These are phyloP conservation scores for Oxytropis ochrocephala DNA, from an alignment of 306 rosid genomes.

Conservation along the genomic window DNA sequence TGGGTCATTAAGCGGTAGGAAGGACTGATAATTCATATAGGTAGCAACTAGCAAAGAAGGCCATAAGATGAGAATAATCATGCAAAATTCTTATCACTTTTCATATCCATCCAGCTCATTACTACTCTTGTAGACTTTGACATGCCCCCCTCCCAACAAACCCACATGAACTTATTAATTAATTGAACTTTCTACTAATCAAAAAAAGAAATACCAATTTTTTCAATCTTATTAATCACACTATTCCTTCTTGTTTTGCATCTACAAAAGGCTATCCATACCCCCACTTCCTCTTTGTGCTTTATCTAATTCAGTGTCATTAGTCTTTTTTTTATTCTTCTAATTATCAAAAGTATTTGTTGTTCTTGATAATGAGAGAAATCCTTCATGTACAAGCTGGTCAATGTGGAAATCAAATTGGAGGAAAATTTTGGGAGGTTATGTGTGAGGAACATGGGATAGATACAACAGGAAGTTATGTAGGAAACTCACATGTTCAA, in stretches of 20 bases:
- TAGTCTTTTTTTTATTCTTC: background rate
- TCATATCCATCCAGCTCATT: constrained; percentile 73
- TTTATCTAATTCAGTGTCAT: background rate
- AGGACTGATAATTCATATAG: constrained; percentile 37
- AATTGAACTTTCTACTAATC: constrained; percentile 21
- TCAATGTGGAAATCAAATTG: constrained; percentile 89
- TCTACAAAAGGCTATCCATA: constrained; percentile 40
- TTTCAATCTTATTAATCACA: constrained; percentile 8
- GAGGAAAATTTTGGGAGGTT: constrained; percentile 90
- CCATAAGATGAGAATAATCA: constrained; percentile 34
- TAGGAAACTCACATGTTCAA: constrained; percentile 59
- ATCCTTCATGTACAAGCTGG: constrained; percentile 88
- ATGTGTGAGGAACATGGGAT: constrained; percentile 88
- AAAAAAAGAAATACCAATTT: constrained; percentile 12
- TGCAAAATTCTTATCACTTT: constrained; percentile 62
- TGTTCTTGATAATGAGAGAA: constrained; percentile 72
- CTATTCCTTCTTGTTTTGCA: background rate
- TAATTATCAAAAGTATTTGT: background rate
- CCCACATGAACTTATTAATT: constrained; percentile 69
- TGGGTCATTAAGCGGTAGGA: constrained; percentile 47
- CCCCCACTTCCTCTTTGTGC: background rate
- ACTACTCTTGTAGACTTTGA: constrained; percentile 42
- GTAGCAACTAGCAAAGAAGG: background rate
- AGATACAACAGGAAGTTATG: constrained; percentile 59
- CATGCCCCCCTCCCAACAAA: constrained; percentile 55